Evolutionary conservation across 768 basidiomycete genomes (phyloP), one percentile per base, ranked within the genome.

Genomic region (Coprinopsis strossmayeri): DNA sequence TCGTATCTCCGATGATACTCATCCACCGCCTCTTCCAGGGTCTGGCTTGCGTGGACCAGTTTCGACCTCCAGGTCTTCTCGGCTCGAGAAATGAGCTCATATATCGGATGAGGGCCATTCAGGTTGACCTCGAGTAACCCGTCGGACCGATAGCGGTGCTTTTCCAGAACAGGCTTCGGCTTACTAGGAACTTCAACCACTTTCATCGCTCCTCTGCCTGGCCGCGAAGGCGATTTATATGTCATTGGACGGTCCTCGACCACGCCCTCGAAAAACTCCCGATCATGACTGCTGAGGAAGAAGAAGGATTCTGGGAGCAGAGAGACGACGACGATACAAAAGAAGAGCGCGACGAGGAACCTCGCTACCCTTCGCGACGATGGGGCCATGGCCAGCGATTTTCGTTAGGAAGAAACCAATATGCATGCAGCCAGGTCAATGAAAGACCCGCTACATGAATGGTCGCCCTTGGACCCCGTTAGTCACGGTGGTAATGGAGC

Each of bases 1-100:
- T 69, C 71, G 65, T 92, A 93, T 49, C 91, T 71, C 49, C 75
- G 69, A 48, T 69, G 71, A 63, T 97, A 96, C 62, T 92, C 91
- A 17, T 62, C 59, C 1, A 88, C 87, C 2, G 91, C 93, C 26
- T 84, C 73, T 24, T 72, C 70, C 13, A 96, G 66, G 1, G 84
- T 87, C 57, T 74, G 79, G 65, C 89, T 92, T 55, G 93, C 90
- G 45, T 72, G 70, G 5, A 69, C 62, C 24, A 92, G 69, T 55
- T 83, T 73, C 0, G 64, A 66, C 21, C 64, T 58, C 72, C 85
- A 93, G 20, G 75, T 73, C 23, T 60, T 61, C 60, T 87, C 84
- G 0, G 90, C 91, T 0, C 82, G 75, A 2, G 74, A 69, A 61
- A 94, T 83, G 49, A 94, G 74, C 37, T 76, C 76, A 25, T 84